Evolutionary conservation across 2,329 filamentous ascomycete genomes (phyloP), one percentile per base, ranked within the genome.

Genomic region (Ophiosphaerella herpotricha): DNA sequence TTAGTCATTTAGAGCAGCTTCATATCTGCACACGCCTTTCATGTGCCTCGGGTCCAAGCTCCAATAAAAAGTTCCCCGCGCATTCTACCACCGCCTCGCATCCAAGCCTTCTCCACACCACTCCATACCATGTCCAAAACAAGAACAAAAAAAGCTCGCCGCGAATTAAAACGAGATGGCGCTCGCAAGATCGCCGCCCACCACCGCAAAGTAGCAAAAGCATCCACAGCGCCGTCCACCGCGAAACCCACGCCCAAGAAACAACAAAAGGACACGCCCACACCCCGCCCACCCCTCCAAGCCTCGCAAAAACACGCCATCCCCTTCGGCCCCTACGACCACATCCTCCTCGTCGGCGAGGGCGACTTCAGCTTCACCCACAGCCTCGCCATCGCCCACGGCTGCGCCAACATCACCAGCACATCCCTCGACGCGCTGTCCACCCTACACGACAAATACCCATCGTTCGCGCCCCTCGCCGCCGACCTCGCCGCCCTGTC

Each of bases 301-400:
- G 62, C 66, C 45, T 61, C 66, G 57, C 64, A 68, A 24, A 73
- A 73, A 57, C 84, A 80, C 21, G 82, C 77, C 4, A 85, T 92
- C 18, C 89, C 89, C 13, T 92, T 93, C 72, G 72, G 79, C 21
- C 75, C 82, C 34, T 75, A 82, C 61, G 84, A 91, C 58, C 77
- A 81, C 61, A 90, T 93, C 55, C 83, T 94, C 6, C 82, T 93
- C 2, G 75, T 93, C 43, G 90, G 90, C 63, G 90, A 94, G 68
- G 90, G 78, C 58, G 90, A 95, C 73, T 84, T 94, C 66, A 91
- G 87, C 69, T 93, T 91, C 70, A 83, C 89, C 11, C 81, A 82
- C 24, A 86, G 84, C 2, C 79, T 93, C 2, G 78, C 87, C 44
- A 73, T 80, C 45, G 79, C 87, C 63, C 87, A 91, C 74, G 80